A percentile compares a stretch with the other conserved stretches of the same genome.
These are phyloP conservation scores for Didymella sp. DNA, from an alignment of 2,329 filamentous ascomycete species.

Conservation along the genomic window DNA sequence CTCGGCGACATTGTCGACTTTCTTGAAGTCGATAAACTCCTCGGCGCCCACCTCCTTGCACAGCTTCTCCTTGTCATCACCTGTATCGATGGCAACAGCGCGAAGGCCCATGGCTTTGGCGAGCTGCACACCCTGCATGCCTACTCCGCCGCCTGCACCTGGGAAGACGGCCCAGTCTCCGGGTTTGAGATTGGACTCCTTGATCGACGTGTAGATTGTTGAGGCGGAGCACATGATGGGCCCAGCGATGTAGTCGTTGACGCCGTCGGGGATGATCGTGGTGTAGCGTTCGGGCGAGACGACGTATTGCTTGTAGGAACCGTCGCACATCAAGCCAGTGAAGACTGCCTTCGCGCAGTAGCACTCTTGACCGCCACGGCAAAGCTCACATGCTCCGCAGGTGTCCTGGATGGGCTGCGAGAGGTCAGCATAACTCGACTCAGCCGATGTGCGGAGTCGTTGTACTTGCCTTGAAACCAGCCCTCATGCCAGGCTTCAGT, in stretches of 20 bases:
- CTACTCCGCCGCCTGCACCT: constrained; percentile 63
- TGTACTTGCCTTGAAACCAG: constrained; percentile 44
- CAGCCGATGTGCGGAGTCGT: background rate
- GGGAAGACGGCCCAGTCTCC: constrained; percentile 64
- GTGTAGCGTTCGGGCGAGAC: constrained; percentile 63
- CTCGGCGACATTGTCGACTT: constrained; percentile 41
- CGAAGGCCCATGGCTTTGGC: constrained; percentile 51
- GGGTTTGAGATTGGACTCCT: constrained; percentile 58
- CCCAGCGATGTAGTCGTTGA: constrained; percentile 63
- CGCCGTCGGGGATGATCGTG: constrained; percentile 62
- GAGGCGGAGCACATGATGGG: constrained; percentile 67
- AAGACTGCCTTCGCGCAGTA: constrained; percentile 51
- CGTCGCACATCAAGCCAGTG: constrained; percentile 46
- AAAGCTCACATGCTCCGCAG: constrained; percentile 53
- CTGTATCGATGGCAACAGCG: constrained; percentile 48
- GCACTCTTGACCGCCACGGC: constrained; percentile 61
- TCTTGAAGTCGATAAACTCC: constrained; percentile 50
- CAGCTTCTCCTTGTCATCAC: constrained; percentile 46
- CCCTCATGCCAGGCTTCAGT: constrained; percentile 52
- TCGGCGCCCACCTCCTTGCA: constrained; percentile 47
- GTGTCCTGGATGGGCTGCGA: constrained; percentile 37
- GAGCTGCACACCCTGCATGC: constrained; percentile 63
- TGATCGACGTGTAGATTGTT: constrained; percentile 65
- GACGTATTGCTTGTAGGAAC: constrained; percentile 67
- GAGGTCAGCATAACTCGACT: constrained; percentile 8